Conservation (phyloP, 495 filamentous ascomycete species). For the Astrothelium macrocarpum region DNA sequence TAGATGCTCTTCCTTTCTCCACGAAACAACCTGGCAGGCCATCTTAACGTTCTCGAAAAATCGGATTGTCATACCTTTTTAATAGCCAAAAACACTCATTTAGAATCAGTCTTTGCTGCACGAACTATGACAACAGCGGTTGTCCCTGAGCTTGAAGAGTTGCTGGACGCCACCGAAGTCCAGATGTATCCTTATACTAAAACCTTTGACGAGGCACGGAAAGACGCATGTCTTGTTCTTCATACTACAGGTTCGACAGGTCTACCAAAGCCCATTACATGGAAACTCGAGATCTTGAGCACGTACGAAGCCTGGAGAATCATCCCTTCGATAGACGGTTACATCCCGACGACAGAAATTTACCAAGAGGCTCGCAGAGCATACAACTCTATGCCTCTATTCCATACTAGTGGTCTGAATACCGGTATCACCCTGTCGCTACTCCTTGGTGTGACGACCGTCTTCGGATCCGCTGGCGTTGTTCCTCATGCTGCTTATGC, state of each 20-base stretch:
- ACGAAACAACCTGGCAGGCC: constrained; percentile 24
- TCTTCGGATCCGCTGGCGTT: background rate
- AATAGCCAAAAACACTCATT: background rate
- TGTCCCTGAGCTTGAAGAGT: background rate
- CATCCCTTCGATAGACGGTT: background rate
- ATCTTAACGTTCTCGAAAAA: constrained; percentile 19
- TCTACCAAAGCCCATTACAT: constrained; percentile 23
- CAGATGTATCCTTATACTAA: constrained; percentile 20
- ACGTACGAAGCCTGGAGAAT: constrained; percentile 7
- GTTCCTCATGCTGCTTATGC: background rate
- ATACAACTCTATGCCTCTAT: background rate
- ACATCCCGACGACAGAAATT: background rate
- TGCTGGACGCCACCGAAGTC: constrained; percentile 2
- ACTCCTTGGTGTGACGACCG: background rate
- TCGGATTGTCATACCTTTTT: background rate
- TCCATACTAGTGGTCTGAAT: background rate
- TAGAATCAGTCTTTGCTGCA: background rate
- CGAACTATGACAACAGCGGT: background rate
- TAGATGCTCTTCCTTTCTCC: constrained; percentile 25
- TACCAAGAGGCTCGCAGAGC: background rate
- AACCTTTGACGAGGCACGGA: constrained; percentile 22
- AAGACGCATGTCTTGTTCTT: constrained; percentile 25
- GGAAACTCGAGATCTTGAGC: constrained; percentile 11
- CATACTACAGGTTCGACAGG: constrained; percentile 28
- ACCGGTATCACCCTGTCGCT: background rate